Base-by-base conservation (phyloP, 495 filamentous ascomycete genomes). In the Penicillium samsonianum region DNA sequence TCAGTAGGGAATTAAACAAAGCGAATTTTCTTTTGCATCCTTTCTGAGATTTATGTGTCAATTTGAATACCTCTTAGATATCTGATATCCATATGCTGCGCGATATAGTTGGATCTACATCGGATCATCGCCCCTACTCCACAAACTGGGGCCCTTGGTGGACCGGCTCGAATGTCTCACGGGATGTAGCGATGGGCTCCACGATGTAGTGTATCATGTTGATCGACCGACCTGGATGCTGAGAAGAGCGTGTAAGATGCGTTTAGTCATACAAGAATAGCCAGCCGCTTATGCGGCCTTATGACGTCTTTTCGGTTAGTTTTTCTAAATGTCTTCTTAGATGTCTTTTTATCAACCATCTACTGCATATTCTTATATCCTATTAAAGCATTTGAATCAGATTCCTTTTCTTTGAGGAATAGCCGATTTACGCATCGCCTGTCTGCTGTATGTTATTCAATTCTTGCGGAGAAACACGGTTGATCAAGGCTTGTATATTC, bases 61-160 rank as follows among this genome's bases (percentile, higher is more conserved):
- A 37, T 14, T 2, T 16, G 33, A 37, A n/a, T 14, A 5, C 16
- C 33, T 37, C n/a, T 16, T 30, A 26, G 6, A 28, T 17, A 12
- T 25, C 16, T 14, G 35, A 31, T 41, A 14, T 3, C 5, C 5
- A 41, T 41, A 25, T 45, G 12, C 30, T 33, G 23, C n/a, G 16
- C 31, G 42, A 55, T 55, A 46, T 5, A 46, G 30, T 55, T 46
- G 30, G 52, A 55, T 55, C 52, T 46, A 55, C 52, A 37, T 26
- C 42, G 8, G 52, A 46, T 55, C 52, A 55, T 53, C 51, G 51
- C 20, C 30, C 20, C 26, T 46, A 12, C 52, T 55, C 52, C 52
- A 55, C 52, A 46, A 16, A 45, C 31, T 3, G 11, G 52, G 16
- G 51, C 40, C 19, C 7, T 23, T 28, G 26, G 51, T 53, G 51